phyloP scores from a whole-genome alignment of 345 rosid genomes.

The Pistacia integerrima region DNA sequence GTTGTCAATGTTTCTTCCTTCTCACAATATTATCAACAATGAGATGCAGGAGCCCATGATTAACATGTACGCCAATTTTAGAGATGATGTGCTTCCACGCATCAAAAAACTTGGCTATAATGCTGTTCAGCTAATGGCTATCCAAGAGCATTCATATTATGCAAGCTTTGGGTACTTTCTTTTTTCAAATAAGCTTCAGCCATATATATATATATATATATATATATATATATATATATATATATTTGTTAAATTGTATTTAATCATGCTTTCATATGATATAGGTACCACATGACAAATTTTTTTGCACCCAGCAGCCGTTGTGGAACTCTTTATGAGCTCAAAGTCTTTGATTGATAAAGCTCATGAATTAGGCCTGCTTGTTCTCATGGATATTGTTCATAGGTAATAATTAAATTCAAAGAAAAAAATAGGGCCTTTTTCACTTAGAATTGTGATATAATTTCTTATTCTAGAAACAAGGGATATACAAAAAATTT shows the following conservation, averaged over 20 bases:
- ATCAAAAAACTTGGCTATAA: constrained; percentile 91
- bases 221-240: too few relatives aligned
- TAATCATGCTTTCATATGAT: constrained; percentile 29
- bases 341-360: too few relatives aligned
- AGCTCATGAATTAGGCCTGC: constrained; percentile 32
- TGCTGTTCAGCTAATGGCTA: constrained; percentile 98
- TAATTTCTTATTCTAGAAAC: too few relatives aligned
- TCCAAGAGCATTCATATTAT: constrained; percentile 96
- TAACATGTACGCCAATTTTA: constrained; percentile 82
- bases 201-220: not conserved
- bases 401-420: constrained; percentile 64
- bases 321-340: too few relatives aligned
- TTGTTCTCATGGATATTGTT: constrained; percentile 98
- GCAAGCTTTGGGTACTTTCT: constrained; percentile 91
- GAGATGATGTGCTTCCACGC: constrained; percentile 97
- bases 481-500: too few relatives aligned
- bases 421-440: not conserved
- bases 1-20: constrained; percentile 2
- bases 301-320: constrained; percentile 85
- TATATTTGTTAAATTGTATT: not conserved
- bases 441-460: too few relatives aligned
- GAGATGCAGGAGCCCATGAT: constrained; percentile 79
- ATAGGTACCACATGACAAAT: constrained; percentile 95
- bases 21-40: constrained; percentile 22
- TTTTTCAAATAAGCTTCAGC: constrained; percentile 3